phyloP scores from a whole-genome alignment of 208 protist genomes.

The Leptomonas seymouri region DNA sequence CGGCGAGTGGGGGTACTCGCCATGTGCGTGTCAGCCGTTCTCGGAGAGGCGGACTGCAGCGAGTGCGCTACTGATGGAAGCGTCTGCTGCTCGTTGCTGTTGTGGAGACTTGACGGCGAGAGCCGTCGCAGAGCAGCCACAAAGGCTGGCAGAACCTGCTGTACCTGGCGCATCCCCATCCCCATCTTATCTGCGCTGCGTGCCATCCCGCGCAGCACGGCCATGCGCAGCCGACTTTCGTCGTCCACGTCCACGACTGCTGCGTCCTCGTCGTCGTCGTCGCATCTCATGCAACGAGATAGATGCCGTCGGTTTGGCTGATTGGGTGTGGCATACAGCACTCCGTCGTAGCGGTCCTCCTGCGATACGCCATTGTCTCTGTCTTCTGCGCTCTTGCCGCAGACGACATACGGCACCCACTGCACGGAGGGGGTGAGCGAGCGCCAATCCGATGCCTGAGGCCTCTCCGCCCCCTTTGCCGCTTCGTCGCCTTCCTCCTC shows the following conservation, averaged over 20 bases:
- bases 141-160: conserved; percentile 3
- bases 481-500: neutral
- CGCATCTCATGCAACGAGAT: neutral
- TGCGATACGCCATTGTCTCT: neutral
- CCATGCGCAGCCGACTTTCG: conserved; percentile 10
- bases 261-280: neutral
- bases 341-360: conserved; percentile 4
- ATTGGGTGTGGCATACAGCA: conserved; percentile 3
- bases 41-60: neutral
- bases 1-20: neutral
- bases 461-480: neutral
- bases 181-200: conserved; percentile 23
- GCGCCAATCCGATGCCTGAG: neutral
- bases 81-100: neutral
- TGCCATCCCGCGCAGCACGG: conserved; percentile 23
- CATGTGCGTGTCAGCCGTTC: too few species aligned
- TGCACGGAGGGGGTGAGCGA: conserved; percentile 13
- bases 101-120: neutral
- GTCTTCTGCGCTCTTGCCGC: neutral
- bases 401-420: conserved; percentile 20
- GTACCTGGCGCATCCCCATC: conserved; percentile 30
- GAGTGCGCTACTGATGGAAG: neutral
- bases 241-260: conserved; percentile 2
- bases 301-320: neutral
- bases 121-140: neutral